Evolutionary conservation across 2,329 filamentous ascomycete species (phyloP), one percentile per base, ranked within the genome.

Genomic region (Xylariaceae sp.): DNA sequence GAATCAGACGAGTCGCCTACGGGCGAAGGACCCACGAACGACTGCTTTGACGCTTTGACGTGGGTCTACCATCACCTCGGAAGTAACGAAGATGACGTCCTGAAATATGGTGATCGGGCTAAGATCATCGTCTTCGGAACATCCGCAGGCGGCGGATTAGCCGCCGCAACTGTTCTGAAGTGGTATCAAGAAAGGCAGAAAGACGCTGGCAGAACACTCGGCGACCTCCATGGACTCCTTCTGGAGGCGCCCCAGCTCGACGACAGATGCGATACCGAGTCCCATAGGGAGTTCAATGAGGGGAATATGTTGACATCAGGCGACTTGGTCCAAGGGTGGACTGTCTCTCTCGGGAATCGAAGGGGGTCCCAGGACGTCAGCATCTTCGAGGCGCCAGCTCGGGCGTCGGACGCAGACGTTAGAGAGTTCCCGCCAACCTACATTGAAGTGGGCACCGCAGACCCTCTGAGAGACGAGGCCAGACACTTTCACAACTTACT

Each of bases 231-330:
- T 29, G 60, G 58, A 26, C 46, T 60, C 12, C 19, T 62, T 27
- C 30, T 62, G 45, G 60, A 62, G 49, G 58, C 60, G 42, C 58
- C 58, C 41, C 58, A 60, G 47, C 54, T 62, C 12, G 60, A 62
- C 40, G 58, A 62, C 34, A 48, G 56, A 12, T 57, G 56, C 46
- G 51, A 58, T 19, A 58, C 58, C 3, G 11, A 30, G 12, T 62
- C 58, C 7, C 54, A 60, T 6, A n/a, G 39, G 6, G 41, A 51
- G 31, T 62, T 59, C 43, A 59, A 50, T 19, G 42, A 54, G 3
- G 56, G 58, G 2, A 60, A 60, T n/a, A 62, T 62, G 60, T 59
- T 62, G 39, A 54, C 47, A 39, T 59, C 51, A 29, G n/a, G 27
- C 6, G 58, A 60, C 46, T 45, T 54, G 4, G 9, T 50, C 8